Conservation (phyloP, 2,329 filamentous ascomycete species). For the Fusarium stilboides region DNA sequence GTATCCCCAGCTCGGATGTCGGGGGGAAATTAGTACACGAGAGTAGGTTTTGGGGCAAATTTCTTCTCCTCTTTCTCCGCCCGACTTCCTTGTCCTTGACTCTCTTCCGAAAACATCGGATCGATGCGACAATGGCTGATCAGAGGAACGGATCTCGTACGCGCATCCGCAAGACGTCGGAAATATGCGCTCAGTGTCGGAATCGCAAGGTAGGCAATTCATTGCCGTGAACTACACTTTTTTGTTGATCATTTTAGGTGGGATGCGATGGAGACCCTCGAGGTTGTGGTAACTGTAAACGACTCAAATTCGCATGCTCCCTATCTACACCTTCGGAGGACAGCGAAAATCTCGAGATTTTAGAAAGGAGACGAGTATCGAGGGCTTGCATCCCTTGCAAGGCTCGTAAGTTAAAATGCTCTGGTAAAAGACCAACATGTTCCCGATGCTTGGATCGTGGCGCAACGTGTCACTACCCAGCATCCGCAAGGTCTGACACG, state of each 20-base stretch:
- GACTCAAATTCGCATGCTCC: slow-evolving; percentile 25
- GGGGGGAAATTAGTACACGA: slow-evolving; percentile 19
- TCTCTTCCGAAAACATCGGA: neutral
- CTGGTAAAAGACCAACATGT: slow-evolving; percentile 16
- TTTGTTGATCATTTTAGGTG: neutral
- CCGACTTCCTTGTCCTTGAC: slow-evolving; percentile 21
- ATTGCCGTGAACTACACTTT: neutral
- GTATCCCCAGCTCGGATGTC: slow-evolving; percentile 19
- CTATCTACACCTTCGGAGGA: neutral
- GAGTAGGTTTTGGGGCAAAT: neutral
- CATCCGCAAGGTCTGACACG: neutral
- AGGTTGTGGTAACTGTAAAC: slow-evolving; percentile 25
- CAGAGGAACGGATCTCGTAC: slow-evolving; percentile 1
- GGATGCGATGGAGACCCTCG: slow-evolving; percentile 15
- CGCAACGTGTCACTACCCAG: slow-evolving; percentile 14
- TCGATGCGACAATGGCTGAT: neutral
- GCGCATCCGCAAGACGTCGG: slow-evolving; percentile 27
- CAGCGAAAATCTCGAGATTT: neutral
- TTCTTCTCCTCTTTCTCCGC: slow-evolving; percentile 6
- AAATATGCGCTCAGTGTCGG: slow-evolving; percentile 34
- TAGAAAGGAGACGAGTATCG: slow-evolving; percentile 23
- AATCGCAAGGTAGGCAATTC: slow-evolving; percentile 24
- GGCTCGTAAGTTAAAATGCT: slow-evolving; percentile 31
- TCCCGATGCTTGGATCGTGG: slow-evolving; percentile 5
- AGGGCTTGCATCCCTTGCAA: slow-evolving; percentile 23